These are phyloP conservation scores for Claviceps pazoutovae DNA, from an alignment of 2,329 filamentous ascomycete genomes.

Conservation along the genomic window DNA sequence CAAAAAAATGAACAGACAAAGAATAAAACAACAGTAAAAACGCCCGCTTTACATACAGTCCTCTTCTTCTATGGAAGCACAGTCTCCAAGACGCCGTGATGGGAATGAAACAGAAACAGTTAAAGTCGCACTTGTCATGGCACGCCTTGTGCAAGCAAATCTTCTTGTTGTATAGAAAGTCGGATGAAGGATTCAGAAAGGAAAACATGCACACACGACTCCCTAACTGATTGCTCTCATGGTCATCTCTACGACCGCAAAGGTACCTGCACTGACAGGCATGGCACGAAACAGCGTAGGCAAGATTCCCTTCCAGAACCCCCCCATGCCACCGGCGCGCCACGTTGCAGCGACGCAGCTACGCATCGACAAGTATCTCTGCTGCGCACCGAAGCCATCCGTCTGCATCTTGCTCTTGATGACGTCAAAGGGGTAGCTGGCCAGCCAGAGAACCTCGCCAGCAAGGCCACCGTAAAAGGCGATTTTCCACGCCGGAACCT, in stretches of 20 bases:
- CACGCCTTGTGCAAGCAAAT: too few species aligned
- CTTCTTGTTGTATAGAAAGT: too few species aligned
- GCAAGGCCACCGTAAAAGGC: constrained; percentile 87
- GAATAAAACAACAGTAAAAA: neutral
- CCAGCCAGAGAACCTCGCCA: constrained; percentile 85
- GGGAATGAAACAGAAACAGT: neutral
- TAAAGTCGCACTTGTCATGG: neutral
- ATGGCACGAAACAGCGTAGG: constrained; percentile 88
- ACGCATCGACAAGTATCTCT: constrained; percentile 68
- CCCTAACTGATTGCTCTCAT: constrained; percentile 43
- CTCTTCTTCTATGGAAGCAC: neutral
- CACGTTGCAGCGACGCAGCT: constrained; percentile 81
- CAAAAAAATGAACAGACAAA: neutral
- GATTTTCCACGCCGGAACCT: constrained; percentile 73
- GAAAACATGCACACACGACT: neutral
- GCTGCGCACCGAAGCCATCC: constrained; percentile 65
- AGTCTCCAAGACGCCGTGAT: neutral
- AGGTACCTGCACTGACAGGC: constrained; percentile 96
- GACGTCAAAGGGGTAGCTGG: constrained; percentile 91
- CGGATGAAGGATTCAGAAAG: neutral
- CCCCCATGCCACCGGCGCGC: constrained; percentile 58
- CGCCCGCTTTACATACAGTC: neutral
- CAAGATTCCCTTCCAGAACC: constrained; percentile 90
- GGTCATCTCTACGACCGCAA: constrained; percentile 64
- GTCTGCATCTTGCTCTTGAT: constrained; percentile 99